Conservation (phyloP, 2,329 filamentous ascomycete genomes). For the Diplodia intermedia region DNA sequence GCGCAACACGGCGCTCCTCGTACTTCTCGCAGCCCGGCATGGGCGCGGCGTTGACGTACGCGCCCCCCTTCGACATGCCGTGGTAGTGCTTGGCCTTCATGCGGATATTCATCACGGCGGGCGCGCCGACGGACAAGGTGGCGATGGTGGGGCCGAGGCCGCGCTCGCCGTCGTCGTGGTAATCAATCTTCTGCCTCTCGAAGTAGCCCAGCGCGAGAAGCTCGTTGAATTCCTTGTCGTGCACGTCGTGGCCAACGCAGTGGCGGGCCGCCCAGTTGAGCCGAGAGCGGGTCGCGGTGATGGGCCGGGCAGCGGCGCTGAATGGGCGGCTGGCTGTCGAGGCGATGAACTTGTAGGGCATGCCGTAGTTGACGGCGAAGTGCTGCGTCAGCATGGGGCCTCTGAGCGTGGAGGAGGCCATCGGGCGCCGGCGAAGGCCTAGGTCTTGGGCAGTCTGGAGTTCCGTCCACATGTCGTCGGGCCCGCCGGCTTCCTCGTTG, state of each 20-base stretch:
- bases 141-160: slow-evolving; percentile 69
- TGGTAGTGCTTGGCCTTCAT: slow-evolving; percentile 60
- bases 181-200: slow-evolving; percentile 64
- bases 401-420: slow-evolving; percentile 40
- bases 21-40: slow-evolving; percentile 45
- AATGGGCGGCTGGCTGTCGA: slow-evolving; percentile 49
- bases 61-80: slow-evolving; percentile 44
- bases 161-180: slow-evolving; percentile 71
- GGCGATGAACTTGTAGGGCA: slow-evolving; percentile 71
- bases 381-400: slow-evolving; percentile 59
- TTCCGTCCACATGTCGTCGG: slow-evolving; percentile 66
- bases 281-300: slow-evolving; percentile 60
- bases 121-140: slow-evolving; percentile 65
- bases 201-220: slow-evolving; percentile 69
- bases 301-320: slow-evolving; percentile 44
- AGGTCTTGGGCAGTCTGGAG: slow-evolving; percentile 50
- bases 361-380: slow-evolving; percentile 65
- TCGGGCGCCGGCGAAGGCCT: slow-evolving; percentile 39
- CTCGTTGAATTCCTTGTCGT: slow-evolving; percentile 64
- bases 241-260: slow-evolving; percentile 45
- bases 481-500: slow-evolving; percentile 60
- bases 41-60: slow-evolving; percentile 44
- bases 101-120: slow-evolving; percentile 64
- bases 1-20: slow-evolving; percentile 44
- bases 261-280: slow-evolving; percentile 62